Percentiles rank a stretch among this genome's conserved stretches.
Evolutionary conservation across 495 filamentous ascomycete species (phyloP).

Genomic region (Sphaerosporella brunnea): DNA sequence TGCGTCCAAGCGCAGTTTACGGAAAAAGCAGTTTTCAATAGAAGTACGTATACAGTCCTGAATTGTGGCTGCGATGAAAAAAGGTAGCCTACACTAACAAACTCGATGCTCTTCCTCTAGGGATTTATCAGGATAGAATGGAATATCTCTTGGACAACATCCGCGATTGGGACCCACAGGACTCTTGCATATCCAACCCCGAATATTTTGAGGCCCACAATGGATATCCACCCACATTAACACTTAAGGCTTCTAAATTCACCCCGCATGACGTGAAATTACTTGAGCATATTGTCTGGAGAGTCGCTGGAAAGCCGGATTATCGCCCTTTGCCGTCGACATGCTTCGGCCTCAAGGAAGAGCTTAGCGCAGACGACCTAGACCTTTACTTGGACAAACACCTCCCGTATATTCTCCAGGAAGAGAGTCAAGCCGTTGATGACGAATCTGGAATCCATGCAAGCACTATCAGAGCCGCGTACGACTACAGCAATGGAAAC

Average conservation of each 20-base stretch:
- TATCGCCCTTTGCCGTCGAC: slow-evolving; percentile 20
- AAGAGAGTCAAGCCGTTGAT: not conserved
- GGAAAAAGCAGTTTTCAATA: slow-evolving; percentile 22
- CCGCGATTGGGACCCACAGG: slow-evolving; percentile 2
- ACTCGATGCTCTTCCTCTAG: not conserved
- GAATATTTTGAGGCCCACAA: slow-evolving; percentile 20
- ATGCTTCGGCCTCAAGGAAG: slow-evolving; percentile 17
- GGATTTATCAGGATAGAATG: slow-evolving; percentile 13
- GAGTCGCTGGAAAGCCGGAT: slow-evolving; percentile 16
- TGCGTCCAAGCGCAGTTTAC: slow-evolving; percentile 23
- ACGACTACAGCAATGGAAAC: slow-evolving; percentile 1
- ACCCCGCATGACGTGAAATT: slow-evolving; percentile 12
- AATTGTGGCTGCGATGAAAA: no score
- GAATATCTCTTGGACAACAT: slow-evolving; percentile 16
- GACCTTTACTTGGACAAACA: slow-evolving; percentile 22
- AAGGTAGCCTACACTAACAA: not conserved
- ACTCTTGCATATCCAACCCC: not conserved
- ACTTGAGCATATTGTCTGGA: slow-evolving; percentile 24
- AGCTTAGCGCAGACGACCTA: slow-evolving; percentile 9
- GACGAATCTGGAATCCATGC: not conserved
- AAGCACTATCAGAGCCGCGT: not conserved
- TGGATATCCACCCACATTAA: slow-evolving; percentile 16
- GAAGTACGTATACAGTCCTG: no score
- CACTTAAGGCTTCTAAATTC: slow-evolving; percentile 16
- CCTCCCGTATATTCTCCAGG: slow-evolving; percentile 10